Percentiles rank a stretch among this genome's conserved stretches.
phyloP scores from a whole-genome alignment of 495 filamentous ascomycete genomes.

The Aspergillus funiculosus region DNA sequence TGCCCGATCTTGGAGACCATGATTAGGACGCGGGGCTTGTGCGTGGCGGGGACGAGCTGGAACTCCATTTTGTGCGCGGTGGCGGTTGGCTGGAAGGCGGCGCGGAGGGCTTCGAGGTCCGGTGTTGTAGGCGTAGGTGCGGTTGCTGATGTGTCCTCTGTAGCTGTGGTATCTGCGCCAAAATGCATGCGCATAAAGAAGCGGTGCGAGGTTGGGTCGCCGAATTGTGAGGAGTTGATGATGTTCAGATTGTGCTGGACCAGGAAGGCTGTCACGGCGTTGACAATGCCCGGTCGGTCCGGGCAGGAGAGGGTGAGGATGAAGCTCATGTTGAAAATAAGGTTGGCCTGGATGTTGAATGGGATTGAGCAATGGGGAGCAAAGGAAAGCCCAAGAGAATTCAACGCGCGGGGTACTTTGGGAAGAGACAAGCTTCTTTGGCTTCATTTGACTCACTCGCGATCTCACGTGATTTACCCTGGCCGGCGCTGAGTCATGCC shows the following conservation, averaged over 20 bases:
- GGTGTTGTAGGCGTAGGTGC: background rate
- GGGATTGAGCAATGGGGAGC: conserved; percentile 7
- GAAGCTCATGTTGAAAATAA: conserved; percentile 46
- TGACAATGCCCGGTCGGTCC: conserved; percentile 68
- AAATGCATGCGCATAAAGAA: conserved; percentile 81
- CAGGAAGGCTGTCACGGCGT: conserved; percentile 67
- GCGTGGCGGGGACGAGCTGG: conserved; percentile 52
- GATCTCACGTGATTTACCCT: conserved; percentile 1
- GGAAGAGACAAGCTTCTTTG: too few relatives aligned
- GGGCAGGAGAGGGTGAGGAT: conserved; percentile 71
- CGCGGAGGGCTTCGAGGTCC: conserved; percentile 33
- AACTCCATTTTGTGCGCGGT: conserved; percentile 54
- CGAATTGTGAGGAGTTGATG: conserved; percentile 68
- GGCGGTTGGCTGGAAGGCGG: conserved; percentile 50
- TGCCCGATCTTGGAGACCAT: conserved; percentile 80
- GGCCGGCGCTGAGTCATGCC: background rate
- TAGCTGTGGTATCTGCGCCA: conserved; percentile 35
- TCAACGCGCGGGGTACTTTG: background rate
- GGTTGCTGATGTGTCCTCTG: conserved; percentile 31
- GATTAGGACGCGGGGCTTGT: conserved; percentile 66
- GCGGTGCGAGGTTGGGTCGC: conserved; percentile 55
- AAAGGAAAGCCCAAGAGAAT: background rate
- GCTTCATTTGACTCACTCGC: background rate
- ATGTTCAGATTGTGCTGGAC: conserved; percentile 64
- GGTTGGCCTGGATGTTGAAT: conserved; percentile 30